These are phyloP conservation scores for Dictyostelium intermedium DNA, from an alignment of 78 protist species.

Conservation along the genomic window DNA sequence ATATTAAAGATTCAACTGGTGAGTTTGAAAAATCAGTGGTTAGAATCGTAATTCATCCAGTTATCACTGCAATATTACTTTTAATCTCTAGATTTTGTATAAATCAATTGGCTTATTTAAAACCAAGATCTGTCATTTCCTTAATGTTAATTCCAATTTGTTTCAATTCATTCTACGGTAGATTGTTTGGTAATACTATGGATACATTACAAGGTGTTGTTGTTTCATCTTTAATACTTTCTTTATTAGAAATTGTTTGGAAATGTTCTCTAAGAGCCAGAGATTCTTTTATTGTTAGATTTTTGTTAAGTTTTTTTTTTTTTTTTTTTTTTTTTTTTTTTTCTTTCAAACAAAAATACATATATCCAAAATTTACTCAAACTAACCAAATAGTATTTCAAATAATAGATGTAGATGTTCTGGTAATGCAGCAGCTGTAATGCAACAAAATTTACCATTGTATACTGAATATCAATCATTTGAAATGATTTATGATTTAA, in stretches of 20 bases:
- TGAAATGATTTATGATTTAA: constrained; percentile 34
- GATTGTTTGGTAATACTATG: constrained; percentile 52
- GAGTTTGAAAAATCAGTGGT: neutral
- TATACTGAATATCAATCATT: constrained; percentile 50
- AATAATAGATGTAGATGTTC: constrained; percentile 45
- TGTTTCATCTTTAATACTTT: constrained; percentile 2
- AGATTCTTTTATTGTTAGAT: constrained; percentile 46
- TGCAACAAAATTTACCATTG: constrained; percentile 36
- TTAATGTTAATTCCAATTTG: constrained; percentile 2
- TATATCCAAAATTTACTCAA: neutral
- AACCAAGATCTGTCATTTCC: neutral
- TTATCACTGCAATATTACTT: constrained; percentile 10
- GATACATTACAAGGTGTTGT: constrained; percentile 1
- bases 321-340: too few relatives aligned
- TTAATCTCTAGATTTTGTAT: constrained; percentile 11
- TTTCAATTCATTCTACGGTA: constrained; percentile 35
- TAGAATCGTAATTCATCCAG: constrained; percentile 39
- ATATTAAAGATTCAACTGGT: neutral
- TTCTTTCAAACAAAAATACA: neutral
- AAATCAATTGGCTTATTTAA: neutral
- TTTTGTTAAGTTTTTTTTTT: constrained; percentile 11
- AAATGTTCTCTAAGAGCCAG: constrained; percentile 48
- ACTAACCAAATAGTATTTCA: neutral
- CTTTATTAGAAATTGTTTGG: constrained; percentile 26
- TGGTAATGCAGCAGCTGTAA: constrained; percentile 2